A percentile compares a stretch with the other conserved stretches of the same genome.
Conservation (phyloP, 768 basidiomycete genomes). For the Boletellus ananas region DNA sequence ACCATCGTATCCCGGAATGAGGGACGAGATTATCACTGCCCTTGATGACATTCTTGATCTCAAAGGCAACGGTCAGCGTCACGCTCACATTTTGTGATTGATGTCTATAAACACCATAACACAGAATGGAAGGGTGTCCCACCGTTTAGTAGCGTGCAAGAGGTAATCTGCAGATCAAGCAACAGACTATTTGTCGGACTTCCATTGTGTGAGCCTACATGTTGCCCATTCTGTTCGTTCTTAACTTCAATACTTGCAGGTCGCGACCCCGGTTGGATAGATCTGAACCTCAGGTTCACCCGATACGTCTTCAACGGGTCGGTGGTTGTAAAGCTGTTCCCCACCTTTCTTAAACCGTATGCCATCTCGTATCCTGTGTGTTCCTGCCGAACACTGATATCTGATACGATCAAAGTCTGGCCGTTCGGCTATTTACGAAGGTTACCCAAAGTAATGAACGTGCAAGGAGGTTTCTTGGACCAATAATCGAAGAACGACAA, state of each 20-base stretch:
- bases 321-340: slow-evolving; percentile 27
- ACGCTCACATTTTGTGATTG: too few relatives aligned
- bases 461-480: slow-evolving; percentile 16
- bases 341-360: slow-evolving; percentile 32
- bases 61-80: slow-evolving; percentile 9
- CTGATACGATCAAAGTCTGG: slow-evolving; percentile 8
- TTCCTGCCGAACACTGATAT: accelerated
- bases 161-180: slow-evolving; percentile 38
- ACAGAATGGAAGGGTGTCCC: slow-evolving; percentile 40
- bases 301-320: slow-evolving; percentile 21
- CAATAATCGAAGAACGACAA: slow-evolving; percentile 28
- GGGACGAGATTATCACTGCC: slow-evolving; percentile 42
- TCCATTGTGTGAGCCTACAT: slow-evolving; percentile 38
- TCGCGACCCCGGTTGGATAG: slow-evolving; percentile 4
- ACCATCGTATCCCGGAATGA: slow-evolving; percentile 37
- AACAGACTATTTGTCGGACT: slow-evolving; percentile 48
- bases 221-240: too few relatives aligned
- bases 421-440: slow-evolving; percentile 12
- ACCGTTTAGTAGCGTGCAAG: slow-evolving; percentile 21
- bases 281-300: slow-evolving; percentile 28
- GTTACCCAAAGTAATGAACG: not conserved
- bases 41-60: slow-evolving; percentile 37
- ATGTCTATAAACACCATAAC: not conserved
- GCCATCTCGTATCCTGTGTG: not conserved
- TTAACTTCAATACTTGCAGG: not conserved